Conservation (phyloP, 768 basidiomycete species). For the Basidioascus undulatus region DNA sequence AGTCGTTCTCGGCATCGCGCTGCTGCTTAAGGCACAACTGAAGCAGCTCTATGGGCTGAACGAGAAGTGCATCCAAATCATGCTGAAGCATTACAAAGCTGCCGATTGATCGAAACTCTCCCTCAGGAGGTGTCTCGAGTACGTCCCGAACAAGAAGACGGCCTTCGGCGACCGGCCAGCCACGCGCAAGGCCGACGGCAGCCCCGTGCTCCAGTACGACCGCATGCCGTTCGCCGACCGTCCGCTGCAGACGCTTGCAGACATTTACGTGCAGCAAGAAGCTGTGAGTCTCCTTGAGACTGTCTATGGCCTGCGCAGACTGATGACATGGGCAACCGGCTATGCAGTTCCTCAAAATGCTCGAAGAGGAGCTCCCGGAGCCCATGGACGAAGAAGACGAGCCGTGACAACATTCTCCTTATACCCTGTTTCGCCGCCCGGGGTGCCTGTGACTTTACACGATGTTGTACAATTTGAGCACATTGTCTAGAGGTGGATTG, state of each 20-base stretch:
- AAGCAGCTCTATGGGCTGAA: conserved; percentile 61
- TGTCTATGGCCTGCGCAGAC: neutral
- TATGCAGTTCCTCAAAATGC: conserved; percentile 21
- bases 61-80: conserved; percentile 36
- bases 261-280: conserved; percentile 35
- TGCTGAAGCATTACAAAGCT: neutral
- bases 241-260: conserved; percentile 36
- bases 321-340: conserved; percentile 24
- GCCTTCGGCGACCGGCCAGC: conserved; percentile 66
- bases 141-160: conserved; percentile 66
- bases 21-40: conserved; percentile 67
- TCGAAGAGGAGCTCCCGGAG: conserved; percentile 8
- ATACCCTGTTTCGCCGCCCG: too few species aligned
- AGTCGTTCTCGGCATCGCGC: conserved; percentile 54
- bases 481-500: too few species aligned
- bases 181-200: conserved; percentile 30
- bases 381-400: conserved; percentile 1
- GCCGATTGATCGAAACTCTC: too few species aligned
- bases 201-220: conserved; percentile 37
- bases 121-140: conserved; percentile 71
- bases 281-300: conserved; percentile 26
- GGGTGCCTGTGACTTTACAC: too few species aligned
- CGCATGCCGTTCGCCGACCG: conserved; percentile 40
- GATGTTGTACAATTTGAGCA: too few species aligned
- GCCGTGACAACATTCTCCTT: neutral